Evolutionary conservation across 768 basidiomycete species (phyloP), one percentile per base, ranked within the genome.

Genomic region (Serpula lacrymans): DNA sequence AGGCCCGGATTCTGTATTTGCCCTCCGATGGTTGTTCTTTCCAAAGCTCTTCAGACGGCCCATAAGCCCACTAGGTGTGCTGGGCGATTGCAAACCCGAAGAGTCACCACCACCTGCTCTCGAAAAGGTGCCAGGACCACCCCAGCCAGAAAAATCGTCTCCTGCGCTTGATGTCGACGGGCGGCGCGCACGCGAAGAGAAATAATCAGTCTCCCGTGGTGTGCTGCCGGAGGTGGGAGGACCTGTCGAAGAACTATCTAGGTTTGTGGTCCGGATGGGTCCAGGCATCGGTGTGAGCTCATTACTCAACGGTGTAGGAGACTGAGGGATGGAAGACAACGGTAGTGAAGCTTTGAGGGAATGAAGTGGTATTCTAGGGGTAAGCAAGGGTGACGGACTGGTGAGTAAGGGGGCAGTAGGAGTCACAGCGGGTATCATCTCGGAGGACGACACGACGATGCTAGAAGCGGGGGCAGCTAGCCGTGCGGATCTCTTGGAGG

Each of bases 41-140:
- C 84, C 84, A 46, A 93, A 77, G 39, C 67, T 82, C 59, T 82
- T 88, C 43, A 93, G 61, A 46, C 85, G 76, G 1, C 89, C 87
- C 75, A 94, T 93, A 39, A 93, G 61, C 2, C 85, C 53, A 12
- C 55, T 50, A 17, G 83, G 78, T 3, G 75, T 78, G 39, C 52
- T 68, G 1, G 78, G 74, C 2, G 71, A 75, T 20, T 67, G 59
- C 5, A 68, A 59, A 10, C 70, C 68, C 25, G 59, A 43, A 12
- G 54, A 14, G 25, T 57, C 66, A 48, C 45, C 43, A 30, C 25
- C 46, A 32, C 48, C 42, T 36, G 55, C 56, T 6, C 55, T 61
- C 21, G 63, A 62, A 5, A 63, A 62, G 6, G 53, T 36, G 18
- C 57, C 57, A 12, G 65, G 59, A 22, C 60, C 56, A 37, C 43